Evolutionary conservation across 106 monocot species (phyloP).

Genomic region (Gastrodia elata): DNA sequence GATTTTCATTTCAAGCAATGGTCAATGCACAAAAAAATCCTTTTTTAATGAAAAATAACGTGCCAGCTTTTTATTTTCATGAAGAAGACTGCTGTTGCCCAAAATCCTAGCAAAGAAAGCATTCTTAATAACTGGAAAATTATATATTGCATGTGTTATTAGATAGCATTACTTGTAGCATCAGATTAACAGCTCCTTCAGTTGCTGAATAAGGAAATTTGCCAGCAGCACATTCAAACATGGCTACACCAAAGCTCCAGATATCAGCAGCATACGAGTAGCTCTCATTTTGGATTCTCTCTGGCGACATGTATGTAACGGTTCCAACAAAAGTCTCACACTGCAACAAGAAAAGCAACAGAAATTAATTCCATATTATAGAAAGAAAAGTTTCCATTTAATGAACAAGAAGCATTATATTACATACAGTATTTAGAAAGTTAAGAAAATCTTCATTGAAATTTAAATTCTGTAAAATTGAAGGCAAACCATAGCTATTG

Average conservation of each 20-base stretch:
- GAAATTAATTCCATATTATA: background rate
- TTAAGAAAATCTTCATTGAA: background rate
- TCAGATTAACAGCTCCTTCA: constrained; percentile 94
- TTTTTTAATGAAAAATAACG: background rate
- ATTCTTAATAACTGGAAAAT: background rate
- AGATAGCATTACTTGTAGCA: constrained; percentile 78
- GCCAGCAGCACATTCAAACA: constrained; percentile 94
- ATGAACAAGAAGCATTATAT: background rate
- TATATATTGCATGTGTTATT: background rate
- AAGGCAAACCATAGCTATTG: constrained; percentile 74
- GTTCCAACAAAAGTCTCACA: constrained; percentile 99
- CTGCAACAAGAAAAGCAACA: constrained; percentile 29
- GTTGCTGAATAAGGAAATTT: constrained; percentile 82
- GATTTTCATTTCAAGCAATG: background rate
- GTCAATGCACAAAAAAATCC: background rate
- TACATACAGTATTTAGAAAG: background rate
- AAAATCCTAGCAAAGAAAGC: background rate
- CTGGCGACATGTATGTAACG: constrained; percentile 99
- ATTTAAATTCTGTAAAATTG: background rate
- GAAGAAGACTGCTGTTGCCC: background rate
- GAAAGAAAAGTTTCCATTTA: background rate
- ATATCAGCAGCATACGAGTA: constrained; percentile 98
- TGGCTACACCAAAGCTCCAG: constrained; percentile 88
- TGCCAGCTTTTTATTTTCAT: background rate
- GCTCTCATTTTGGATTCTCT: constrained; percentile 83